A percentile compares a stretch with the other conserved stretches of the same genome.
Conservation (phyloP, 129 eudicot species). For the Dittrichia graveolens region DNA sequence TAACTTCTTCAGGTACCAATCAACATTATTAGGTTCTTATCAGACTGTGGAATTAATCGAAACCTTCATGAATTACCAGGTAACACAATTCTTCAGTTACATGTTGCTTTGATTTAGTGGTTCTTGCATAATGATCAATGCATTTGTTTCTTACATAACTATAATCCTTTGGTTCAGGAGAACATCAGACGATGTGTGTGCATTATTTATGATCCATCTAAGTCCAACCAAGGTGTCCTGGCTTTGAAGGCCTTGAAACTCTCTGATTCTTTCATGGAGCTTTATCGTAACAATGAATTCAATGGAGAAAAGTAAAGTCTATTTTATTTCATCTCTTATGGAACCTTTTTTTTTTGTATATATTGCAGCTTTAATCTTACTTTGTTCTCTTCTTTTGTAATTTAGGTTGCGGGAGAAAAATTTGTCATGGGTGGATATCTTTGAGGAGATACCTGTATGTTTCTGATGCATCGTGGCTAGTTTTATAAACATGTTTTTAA, state of each 20-base stretch:
- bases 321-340: neutral
- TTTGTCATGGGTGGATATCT: conserved; percentile 97
- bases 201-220: conserved; percentile 97
- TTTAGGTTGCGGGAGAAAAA: conserved; percentile 94
- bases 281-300: conserved; percentile 75
- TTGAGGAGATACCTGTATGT: conserved; percentile 98
- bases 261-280: conserved; percentile 99
- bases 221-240: conserved; percentile 89
- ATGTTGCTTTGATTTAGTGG: neutral
- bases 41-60: conserved; percentile 95
- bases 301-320: conserved; percentile 88
- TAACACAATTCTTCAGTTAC: conserved; percentile 25
- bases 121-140: neutral
- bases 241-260: conserved; percentile 98
- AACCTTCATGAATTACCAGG: conserved; percentile 99
- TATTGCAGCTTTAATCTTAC: conserved; percentile 12
- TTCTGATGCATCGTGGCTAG: conserved; percentile 13
- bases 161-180: conserved; percentile 55
- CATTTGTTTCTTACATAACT: neutral
- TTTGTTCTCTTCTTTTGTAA: neutral
- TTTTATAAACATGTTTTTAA: neutral
- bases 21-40: conserved; percentile 82
- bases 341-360: neutral
- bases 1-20: conserved; percentile 32
- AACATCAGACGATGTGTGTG: conserved; percentile 95